A percentile compares a stretch with the other conserved stretches of the same genome.
phyloP scores from a whole-genome alignment of 306 rosid genomes.

The cucumber (Cucumis sativus) region Cucumber_9930_V3 NC_026657.2:32250501-32251000 shows the following conservation, averaged over 20 bases:
- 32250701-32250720: constrained; percentile 30
- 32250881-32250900: neutral
- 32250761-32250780: neutral
- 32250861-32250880: neutral
- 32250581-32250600: neutral
- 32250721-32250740: neutral
- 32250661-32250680: constrained; percentile 40
- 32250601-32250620: too few relatives aligned
- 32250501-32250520: neutral
- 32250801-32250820: neutral
- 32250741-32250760: neutral
- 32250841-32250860: neutral
- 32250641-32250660: constrained; percentile 41
- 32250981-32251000: neutral
- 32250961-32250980: neutral
- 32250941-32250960: neutral
- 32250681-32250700: constrained; percentile 16
- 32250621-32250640: constrained; percentile 27
- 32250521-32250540: neutral
- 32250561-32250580: neutral
- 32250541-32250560: neutral
- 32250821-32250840: neutral
- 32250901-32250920: neutral
- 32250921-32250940: neutral
- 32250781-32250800: neutral